These are phyloP conservation scores for Didymella segeticola DNA, from an alignment of 2,329 filamentous ascomycete species.

Conservation along the genomic window DNA sequence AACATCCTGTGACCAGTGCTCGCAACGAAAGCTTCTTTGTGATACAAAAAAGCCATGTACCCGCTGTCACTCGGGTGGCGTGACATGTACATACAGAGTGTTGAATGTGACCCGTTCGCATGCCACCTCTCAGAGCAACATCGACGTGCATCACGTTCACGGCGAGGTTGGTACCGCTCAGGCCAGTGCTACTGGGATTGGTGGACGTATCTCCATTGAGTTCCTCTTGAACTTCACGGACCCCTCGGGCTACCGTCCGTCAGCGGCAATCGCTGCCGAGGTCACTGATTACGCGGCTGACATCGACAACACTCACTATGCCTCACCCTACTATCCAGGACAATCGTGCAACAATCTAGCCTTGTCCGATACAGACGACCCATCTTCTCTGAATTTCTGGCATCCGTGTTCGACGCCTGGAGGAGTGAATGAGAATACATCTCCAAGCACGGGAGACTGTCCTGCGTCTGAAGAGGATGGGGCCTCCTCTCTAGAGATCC, in stretches of 20 bases:
- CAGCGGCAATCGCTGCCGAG: not conserved
- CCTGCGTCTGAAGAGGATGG: not conserved
- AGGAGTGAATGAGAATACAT: not conserved
- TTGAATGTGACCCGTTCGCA: not conserved
- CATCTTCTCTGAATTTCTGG: not conserved
- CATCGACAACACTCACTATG: not conserved
- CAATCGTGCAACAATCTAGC: too few relatives aligned
- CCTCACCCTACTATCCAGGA: not conserved
- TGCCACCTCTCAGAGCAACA: not conserved
- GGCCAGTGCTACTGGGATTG: not conserved
- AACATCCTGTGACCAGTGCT: slow-evolving; percentile 13
- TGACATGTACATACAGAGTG: slow-evolving; percentile 2
- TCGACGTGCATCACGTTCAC: not conserved
- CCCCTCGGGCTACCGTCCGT: slow-evolving; percentile 4
- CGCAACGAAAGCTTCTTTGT: slow-evolving; percentile 10
- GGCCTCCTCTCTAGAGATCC: not conserved
- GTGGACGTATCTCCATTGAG: not conserved
- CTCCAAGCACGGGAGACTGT: not conserved
- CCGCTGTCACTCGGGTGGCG: slow-evolving; percentile 7
- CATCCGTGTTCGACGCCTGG: not conserved
- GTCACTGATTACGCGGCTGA: not conserved
- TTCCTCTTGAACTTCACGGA: slow-evolving; percentile 13
- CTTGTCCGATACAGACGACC: not conserved
- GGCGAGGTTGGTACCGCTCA: not conserved
- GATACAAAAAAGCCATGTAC: slow-evolving; percentile 10